A percentile compares a stretch with the other conserved stretches of the same genome.
phyloP scores from a whole-genome alignment of 805 yeast genomes.

The Suhomyces pyralidae region DNA sequence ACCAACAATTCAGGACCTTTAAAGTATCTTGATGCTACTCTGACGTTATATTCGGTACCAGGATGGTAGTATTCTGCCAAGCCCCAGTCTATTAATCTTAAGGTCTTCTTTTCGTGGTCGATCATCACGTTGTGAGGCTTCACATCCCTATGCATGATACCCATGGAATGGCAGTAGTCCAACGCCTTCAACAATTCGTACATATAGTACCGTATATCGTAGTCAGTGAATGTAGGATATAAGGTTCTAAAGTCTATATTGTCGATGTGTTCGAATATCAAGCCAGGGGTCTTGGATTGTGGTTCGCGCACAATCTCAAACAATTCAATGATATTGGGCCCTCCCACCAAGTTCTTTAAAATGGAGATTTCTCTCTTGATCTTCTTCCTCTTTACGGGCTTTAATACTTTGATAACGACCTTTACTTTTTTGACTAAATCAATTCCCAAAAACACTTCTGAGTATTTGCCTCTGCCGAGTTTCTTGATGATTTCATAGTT shows the following conservation, averaged over 20 bases:
- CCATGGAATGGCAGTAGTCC: constrained; percentile 89
- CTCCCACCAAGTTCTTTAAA: constrained; percentile 77
- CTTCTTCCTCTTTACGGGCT: constrained; percentile 91
- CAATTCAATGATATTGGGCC: constrained; percentile 74
- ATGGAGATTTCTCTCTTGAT: constrained; percentile 89
- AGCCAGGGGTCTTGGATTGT: constrained; percentile 79
- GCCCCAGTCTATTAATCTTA: constrained; percentile 92
- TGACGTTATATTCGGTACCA: constrained; percentile 83
- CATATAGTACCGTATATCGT: constrained; percentile 81
- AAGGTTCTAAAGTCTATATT: constrained; percentile 84
- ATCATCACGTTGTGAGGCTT: constrained; percentile 94
- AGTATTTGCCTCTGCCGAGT: constrained; percentile 89
- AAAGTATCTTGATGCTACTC: constrained; percentile 89
- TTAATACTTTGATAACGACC: constrained; percentile 85
- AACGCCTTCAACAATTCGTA: constrained; percentile 76
- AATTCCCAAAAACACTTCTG: constrained; percentile 88
- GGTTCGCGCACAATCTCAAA: constrained; percentile 87
- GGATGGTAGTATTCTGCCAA: constrained; percentile 90
- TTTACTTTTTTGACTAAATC: constrained; percentile 57
- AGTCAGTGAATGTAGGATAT: constrained; percentile 73
- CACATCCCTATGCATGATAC: constrained; percentile 92
- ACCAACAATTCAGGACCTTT: constrained; percentile 90
- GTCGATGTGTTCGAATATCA: constrained; percentile 80
- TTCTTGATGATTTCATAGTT: constrained; percentile 81
- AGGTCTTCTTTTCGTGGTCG: constrained; percentile 59